Evolutionary conservation across 2,329 filamentous ascomycete genomes (phyloP), one percentile per base, ranked within the genome.

Genomic region (Daldinia sp.): DNA sequence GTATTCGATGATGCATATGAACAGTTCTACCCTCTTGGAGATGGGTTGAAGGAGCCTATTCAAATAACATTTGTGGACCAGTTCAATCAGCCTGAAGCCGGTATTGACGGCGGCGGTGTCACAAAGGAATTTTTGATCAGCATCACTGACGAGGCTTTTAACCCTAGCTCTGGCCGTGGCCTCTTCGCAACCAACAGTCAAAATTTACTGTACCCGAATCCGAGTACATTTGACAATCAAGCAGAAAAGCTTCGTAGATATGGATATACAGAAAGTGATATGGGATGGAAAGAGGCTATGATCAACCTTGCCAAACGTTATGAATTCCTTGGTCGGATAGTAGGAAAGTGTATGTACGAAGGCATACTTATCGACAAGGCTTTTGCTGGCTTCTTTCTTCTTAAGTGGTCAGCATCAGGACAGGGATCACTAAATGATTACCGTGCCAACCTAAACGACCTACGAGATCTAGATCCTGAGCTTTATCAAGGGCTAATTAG

Each of bases 301-400:
- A 76, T 78, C 3, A 83, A 88, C 25, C 77, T 95, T 13, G 80
- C 95, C 4, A 86, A 85, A 64, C 87, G 89, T 11, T 98, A 93
- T 73, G 94, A 98, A 73, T 99, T 99, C 69, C 82, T 98, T 0
- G 95, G 95, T 1, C 90, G 95, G 3, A 87, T 99, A 25, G 89
- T 99, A 23, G 95, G 95, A 9, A 99, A 99, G 76, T 99, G 95
- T 77, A 82, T 99, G 72, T 99, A 99, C 74, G 95, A 99, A 79
- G 94, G 94, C 0, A 98, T 99, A 43, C 83, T 99, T 2, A 89
- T 98, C 47, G 94, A 99, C 76, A 89, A 97, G 62, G 88, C 88
- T 51, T 99, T 99, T 80, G 94, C 94, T 0, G 90, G 92, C 0
- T 99, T 99, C 80, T 99, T 99, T 79, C 85, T 99, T 5, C 85